phyloP scores from a whole-genome alignment of 2,329 filamentous ascomycete genomes.

The Allantophomopsis lycopodina region DNA sequence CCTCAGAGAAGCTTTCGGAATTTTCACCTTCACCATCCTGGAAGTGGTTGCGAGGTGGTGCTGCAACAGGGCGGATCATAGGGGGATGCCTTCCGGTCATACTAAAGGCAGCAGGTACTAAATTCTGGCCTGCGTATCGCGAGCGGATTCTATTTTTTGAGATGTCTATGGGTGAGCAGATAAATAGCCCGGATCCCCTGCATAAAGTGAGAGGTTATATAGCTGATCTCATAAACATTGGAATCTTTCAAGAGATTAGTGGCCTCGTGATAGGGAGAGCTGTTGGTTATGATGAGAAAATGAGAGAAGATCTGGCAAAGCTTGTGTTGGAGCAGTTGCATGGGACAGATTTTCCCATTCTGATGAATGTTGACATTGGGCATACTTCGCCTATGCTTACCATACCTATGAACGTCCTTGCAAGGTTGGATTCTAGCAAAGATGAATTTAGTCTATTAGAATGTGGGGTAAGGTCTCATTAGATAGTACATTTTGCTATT shows the following conservation, averaged over 20 bases:
- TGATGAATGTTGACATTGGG: constrained; percentile 2
- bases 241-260: constrained; percentile 1
- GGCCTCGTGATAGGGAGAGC: constrained; percentile 1
- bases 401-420: constrained; percentile 1
- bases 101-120: not conserved
- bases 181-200: not conserved
- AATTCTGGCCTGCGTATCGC: not conserved
- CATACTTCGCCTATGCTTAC: constrained; percentile 2
- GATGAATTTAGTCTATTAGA: constrained; percentile 1
- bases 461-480: not conserved
- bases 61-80: not conserved
- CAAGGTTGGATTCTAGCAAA: not conserved
- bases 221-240: constrained; percentile 1
- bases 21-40: not conserved
- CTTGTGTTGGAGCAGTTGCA: constrained; percentile 1
- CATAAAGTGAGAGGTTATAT: not conserved
- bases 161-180: not conserved
- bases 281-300: not conserved
- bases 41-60: constrained; percentile 1
- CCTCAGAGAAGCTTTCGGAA: not conserved
- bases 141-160: constrained; percentile 1
- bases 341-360: constrained; percentile 1
- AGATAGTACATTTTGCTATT: too few species aligned
- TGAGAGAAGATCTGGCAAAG: not conserved
- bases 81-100: not conserved